Base-by-base conservation (phyloP, 441 rosid genomes). In the Codiaeum variegatum region DNA sequence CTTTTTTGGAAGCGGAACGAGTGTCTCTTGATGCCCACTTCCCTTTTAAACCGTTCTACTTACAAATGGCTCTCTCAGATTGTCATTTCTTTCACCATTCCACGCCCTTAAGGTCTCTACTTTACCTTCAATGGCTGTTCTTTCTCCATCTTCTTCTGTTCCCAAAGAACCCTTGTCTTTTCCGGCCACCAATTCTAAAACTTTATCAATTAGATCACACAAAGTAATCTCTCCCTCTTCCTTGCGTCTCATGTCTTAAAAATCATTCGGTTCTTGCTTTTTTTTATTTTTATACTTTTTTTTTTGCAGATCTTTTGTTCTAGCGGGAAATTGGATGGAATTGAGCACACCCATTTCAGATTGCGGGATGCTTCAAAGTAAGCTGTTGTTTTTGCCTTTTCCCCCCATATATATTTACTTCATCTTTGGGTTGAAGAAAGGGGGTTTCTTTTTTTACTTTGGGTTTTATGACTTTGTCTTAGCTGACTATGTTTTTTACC, bases 1-100 rank as follows among this genome's bases (percentile, higher is more conserved):
- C 85, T 78, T 82, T 83, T 66, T 85, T 77, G 90, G 90, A 85
- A 85, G 83, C 62, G 52, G 61, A 34, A 71, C 62, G 76, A 49
- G 69, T 76, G 82, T 47, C 76, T 55, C 59, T 59, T 62, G 75
- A 59, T 23, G 11, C 13, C 56, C 23, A 19, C 36, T 56, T 47
- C 31, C 31, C 1, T 47, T 42, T 58, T n/a, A 31, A 60, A 4
- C 1, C 4, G 1, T 60, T 29, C 4, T 62, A n/a, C 18, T 62
- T 34, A 6, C 21, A 18, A n/a, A 70, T 59, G 73, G 1, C 58
- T 38, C 13, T 5, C n/a, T 70, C 34, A 15, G 42, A 21, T 72
- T 23, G 55, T 62, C 52, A 26, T 73, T 56, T 68, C 31, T 42
- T 65, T 49, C 55, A 40, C 7, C 71, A 10, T 13, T 21, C 18